Evolutionary conservation across 2,329 filamentous ascomycete genomes (phyloP), one percentile per base, ranked within the genome.

Genomic region (Penicillium corylophilum): DNA sequence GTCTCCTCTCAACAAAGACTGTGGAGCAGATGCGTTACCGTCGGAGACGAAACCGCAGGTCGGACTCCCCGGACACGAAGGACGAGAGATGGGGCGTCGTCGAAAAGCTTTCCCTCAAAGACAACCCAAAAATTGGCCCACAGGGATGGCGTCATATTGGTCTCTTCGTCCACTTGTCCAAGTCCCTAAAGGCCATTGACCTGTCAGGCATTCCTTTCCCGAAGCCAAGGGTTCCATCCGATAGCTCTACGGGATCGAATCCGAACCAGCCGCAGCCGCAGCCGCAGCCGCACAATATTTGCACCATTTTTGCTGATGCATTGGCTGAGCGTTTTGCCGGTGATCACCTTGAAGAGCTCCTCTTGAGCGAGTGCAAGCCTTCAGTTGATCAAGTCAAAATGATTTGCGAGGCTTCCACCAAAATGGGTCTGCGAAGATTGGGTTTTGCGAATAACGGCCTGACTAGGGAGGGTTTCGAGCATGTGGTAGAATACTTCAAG

Each of bases 91-190:
- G 73, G 43, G 91, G 91, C 15, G 84, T 95, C 1, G 83, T 97
- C 4, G 91, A 96, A 74, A 88, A 90, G 55, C 75, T 99, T 6
- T 88, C 90, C 1, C 74, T 99, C 38, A 96, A 95, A 73, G 90
- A 95, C 72, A 97, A 97, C 67, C 73, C 79, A 1, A 93, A 91
- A 64, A 86, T 97, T 53, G 88, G 90, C 0, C 78, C 80, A 0
- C 88, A 95, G 57, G 94, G 93, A 15, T 99, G 94, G 94, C 91
- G 87, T 64, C 85, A 97, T 67, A 85, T 97, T 51, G 88, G 87
- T 36, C 77, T 96, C 6, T 99, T 97, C 68, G 79, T 96, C 46
- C 90, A 96, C 72, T 86, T 96, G 77, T 96, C 90, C 62, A 86
- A 85, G 55, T 91, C 91, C 1, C 78, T 99, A 50, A 92, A 91